Evolutionary conservation across 306 rosid species (phyloP), one percentile per base, ranked within the genome.

Genomic region (Prunus armeniaca): DNA sequence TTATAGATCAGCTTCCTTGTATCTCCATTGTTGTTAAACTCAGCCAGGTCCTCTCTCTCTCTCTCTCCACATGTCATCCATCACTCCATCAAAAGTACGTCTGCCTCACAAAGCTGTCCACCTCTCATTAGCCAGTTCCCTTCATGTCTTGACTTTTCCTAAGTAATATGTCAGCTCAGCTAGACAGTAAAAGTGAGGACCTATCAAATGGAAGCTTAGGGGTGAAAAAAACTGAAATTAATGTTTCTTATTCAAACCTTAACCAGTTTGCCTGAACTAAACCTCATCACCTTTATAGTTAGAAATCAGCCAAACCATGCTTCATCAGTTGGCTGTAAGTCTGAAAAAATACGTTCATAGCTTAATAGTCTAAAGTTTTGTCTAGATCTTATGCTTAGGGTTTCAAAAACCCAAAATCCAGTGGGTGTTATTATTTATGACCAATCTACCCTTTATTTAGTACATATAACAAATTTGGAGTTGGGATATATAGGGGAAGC

Each of bases 51-150:
- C 24, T 73, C 64, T 24, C 17, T 49, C 22, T 66, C 52, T 45
- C 62, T 70, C 20, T 66, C 41, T 38, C 20, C 71, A n/a, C 51
- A 81, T 78, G 87, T 78, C 71, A 78, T 83, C 75, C 64, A 32
- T 67, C 76, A 81, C 74, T 65, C 84, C 71, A 70, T 24, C 41
- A 74, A 74, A 70, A 52, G 62, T 63, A 27, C 14, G 51, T 27
- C 51, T 49, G 54, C 82, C 67, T 79, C 67, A 43, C 20, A 84
- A 82, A 81, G 89, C 79, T 86, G 88, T 82, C 87, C 30, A 30
- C 71, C 81, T 81, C 86, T 85, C 86, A 80, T 84, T 74, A 67
- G 72, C 62, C 75, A 67, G 46, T 78, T 78, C 71, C 80, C 74
- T 20, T 61, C 74, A 69, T 38, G 60, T 71, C 76, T 82, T 80